Base-by-base conservation (phyloP, 768 basidiomycete genomes). In the Mycena polygramma region DNA sequence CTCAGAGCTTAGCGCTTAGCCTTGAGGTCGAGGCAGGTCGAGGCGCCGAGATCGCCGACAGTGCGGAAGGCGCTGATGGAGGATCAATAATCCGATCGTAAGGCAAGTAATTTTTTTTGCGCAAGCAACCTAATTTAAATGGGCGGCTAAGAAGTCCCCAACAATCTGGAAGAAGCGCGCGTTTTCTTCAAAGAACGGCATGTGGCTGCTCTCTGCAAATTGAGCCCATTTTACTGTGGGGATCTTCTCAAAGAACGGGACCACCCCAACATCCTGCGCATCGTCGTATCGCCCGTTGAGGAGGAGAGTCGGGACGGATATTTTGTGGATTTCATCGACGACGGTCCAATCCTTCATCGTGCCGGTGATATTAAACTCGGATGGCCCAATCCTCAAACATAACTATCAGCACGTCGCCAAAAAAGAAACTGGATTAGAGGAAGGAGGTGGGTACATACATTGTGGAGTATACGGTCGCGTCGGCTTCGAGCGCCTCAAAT, bases 341-440 rank as follows among this genome's bases (percentile, higher is more conserved):
- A 88, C 82, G 15, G 81, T 77, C 88, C 88, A 90, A 2, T 79
- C 72, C 73, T 84, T 84, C 49, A 89, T 66, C 0, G 83, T 76
- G 0, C 80, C 78, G 22, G 82, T 79, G 41, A 76, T 75, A 72
- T 84, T 84, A 71, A 84, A 82, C 30, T 80, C 79, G 15, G 45
- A 76, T 66, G 51, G 71, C 0, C 71, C 68, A 17, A 68, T 69
- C 71, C 71, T 72, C 6, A 74, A 77, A 22, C 8, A 3, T 36
- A 30, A 11, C 15, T 36, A n/a, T 37, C 54, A 55, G 36, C 35
- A 19, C 19, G 20, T 19, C 19, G 35, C 52, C 4, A 1, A 5
- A 15, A n/a, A n/a, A 53, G 14, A 20, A 0, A 53, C 4, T 13
- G 36, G 35, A 54, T 19, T 6, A 54, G 13, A 36, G 17, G 36